A percentile compares a stretch with the other conserved stretches of the same genome.
Conservation (phyloP, 1,284 basidiomycete genomes). For the Papiliotrema nemorosa region DNA sequence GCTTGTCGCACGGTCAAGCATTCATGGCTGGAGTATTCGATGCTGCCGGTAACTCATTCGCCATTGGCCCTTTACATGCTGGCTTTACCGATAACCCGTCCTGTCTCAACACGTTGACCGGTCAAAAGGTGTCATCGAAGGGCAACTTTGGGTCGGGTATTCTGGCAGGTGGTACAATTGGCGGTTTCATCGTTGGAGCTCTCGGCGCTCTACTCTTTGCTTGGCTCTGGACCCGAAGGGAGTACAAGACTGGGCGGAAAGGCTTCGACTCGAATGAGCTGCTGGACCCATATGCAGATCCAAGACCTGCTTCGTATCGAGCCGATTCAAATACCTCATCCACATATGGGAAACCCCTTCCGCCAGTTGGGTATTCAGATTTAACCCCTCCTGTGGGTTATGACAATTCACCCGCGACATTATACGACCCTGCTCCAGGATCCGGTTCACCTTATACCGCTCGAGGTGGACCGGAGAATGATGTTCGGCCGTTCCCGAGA, state of each 20-base stretch:
- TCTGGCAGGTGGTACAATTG: slow-evolving; percentile 18
- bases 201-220: slow-evolving; percentile 11
- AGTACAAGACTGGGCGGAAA: neutral
- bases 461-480: neutral
- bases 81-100: slow-evolving; percentile 17
- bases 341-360: neutral
- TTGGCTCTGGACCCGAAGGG: neutral
- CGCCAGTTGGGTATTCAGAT: slow-evolving; percentile 5
- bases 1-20: slow-evolving; percentile 31
- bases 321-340: slow-evolving; percentile 7
- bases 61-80: slow-evolving; percentile 29
- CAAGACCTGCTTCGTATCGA: slow-evolving; percentile 15
- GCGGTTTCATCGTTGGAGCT: slow-evolving; percentile 22
- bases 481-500: neutral
- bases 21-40: slow-evolving; percentile 31
- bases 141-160: slow-evolving; percentile 7
- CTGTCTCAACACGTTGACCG: slow-evolving; percentile 23
- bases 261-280: neutral
- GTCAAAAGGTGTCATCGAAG: slow-evolving; percentile 6
- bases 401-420: slow-evolving; percentile 13
- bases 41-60: slow-evolving; percentile 23
- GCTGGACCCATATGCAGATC: slow-evolving; percentile 15
- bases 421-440: slow-evolving; percentile 12
- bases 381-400: slow-evolving; percentile 13
- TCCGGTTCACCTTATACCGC: neutral